Evolutionary conservation across 306 rosid genomes (phyloP).

Genomic region (Rubus parviflorus): DNA sequence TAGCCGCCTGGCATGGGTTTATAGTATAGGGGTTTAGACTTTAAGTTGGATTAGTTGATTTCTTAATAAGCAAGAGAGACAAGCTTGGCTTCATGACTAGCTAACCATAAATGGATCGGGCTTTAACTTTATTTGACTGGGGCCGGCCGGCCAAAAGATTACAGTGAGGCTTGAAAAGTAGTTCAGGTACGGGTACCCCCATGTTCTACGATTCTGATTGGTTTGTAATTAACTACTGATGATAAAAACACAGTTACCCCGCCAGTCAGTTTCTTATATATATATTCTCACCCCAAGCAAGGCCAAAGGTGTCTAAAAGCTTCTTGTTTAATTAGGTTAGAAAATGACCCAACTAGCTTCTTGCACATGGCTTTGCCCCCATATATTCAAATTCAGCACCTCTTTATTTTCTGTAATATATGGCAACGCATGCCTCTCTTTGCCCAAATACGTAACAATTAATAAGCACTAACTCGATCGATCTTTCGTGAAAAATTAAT

Average conservation of each 20-base stretch:
- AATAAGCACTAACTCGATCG: no score
- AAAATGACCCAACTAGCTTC: background rate
- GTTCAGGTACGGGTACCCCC: slow-evolving; percentile 25
- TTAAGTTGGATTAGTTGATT: no score
- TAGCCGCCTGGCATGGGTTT: no score
- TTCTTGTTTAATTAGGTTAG: no score
- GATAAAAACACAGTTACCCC: slow-evolving; percentile 20
- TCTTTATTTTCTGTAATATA: background rate
- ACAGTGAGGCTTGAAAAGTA: background rate
- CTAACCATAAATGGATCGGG: no score
- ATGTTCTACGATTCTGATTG: slow-evolving; percentile 56
- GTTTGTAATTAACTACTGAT: slow-evolving; percentile 11
- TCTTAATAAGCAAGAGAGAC: no score
- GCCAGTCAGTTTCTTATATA: no score
- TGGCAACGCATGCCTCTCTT: background rate
- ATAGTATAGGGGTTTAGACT: no score
- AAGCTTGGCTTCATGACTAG: no score
- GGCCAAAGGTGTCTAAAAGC: no score
- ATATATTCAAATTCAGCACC: background rate
- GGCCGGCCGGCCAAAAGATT: background rate
- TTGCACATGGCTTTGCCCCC: slow-evolving; percentile 18
- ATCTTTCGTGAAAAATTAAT: background rate
- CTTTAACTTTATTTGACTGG: no score
- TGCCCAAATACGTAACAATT: slow-evolving; percentile 2
- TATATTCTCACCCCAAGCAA: no score